These are phyloP conservation scores for Sarcomyxa edulis DNA, from an alignment of 768 basidiomycete genomes.

Conservation along the genomic window DNA sequence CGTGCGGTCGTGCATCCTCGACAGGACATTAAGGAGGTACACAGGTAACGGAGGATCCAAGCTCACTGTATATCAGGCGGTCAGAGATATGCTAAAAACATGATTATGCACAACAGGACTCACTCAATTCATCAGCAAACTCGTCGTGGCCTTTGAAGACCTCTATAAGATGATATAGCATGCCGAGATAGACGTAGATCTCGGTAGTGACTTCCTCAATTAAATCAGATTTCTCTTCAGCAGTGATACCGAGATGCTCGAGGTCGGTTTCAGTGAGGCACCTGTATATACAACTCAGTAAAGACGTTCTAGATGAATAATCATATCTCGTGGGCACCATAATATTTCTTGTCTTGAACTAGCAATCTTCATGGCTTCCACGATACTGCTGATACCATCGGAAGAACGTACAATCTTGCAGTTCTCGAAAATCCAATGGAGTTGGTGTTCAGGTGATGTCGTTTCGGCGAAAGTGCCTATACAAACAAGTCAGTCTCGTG, in stretches of 20 bases:
- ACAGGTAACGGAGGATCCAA: conserved; percentile 92
- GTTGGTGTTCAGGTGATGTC: conserved; percentile 86
- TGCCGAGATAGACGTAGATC: conserved; percentile 88
- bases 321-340: conserved; percentile 39
- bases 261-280: conserved; percentile 73
- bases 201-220: conserved; percentile 91
- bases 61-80: conserved; percentile 59
- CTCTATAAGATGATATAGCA: conserved; percentile 94
- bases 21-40: conserved; percentile 87
- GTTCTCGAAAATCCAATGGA: conserved; percentile 95
- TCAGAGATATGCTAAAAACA: conserved; percentile 2
- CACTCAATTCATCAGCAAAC: conserved; percentile 95
- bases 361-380: conserved; percentile 88
- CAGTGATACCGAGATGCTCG: conserved; percentile 62
- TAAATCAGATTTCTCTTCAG: conserved; percentile 68
- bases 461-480: conserved; percentile 89
- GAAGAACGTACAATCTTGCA: conserved; percentile 79
- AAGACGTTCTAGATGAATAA: not conserved
- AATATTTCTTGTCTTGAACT: conserved; percentile 81
- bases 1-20: conserved; percentile 86
- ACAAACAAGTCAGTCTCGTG: conserved; percentile 4
- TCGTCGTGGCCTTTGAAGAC: conserved; percentile 90
- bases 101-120: conserved; percentile 24
- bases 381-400: conserved; percentile 77
- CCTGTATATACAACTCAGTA: conserved; percentile 31